phyloP scores from a whole-genome alignment of 2,329 filamentous ascomycete species.

The Didymella glomerata region DNA sequence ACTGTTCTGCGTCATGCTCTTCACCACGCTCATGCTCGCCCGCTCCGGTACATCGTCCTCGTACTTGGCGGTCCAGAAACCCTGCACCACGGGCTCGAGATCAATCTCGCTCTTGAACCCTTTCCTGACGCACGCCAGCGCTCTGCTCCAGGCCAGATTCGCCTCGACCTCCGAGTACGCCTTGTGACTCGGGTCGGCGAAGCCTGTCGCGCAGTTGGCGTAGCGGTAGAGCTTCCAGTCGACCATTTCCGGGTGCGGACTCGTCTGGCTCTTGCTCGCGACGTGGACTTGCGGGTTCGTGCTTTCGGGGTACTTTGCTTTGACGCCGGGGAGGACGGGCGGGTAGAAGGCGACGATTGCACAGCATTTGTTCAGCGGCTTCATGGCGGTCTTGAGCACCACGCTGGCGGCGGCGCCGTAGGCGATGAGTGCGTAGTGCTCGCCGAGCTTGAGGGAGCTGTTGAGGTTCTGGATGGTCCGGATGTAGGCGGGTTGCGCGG shows the following conservation, averaged over 20 bases:
- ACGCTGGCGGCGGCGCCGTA: conserved; percentile 54
- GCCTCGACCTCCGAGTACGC: conserved; percentile 54
- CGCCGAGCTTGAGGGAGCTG: conserved; percentile 51
- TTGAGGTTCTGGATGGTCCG: conserved; percentile 48
- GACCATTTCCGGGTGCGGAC: conserved; percentile 43
- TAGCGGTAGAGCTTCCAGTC: conserved; percentile 54
- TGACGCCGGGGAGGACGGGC: conserved; percentile 47
- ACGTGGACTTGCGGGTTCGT: conserved; percentile 54
- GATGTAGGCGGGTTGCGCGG: conserved; percentile 42
- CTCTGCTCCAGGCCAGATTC: conserved; percentile 54
- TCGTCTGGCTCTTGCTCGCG: conserved; percentile 47
- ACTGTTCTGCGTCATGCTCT: conserved; percentile 45
- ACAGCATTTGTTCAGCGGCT: conserved; percentile 52
- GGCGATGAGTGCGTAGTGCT: conserved; percentile 49
- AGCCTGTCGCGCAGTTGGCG: conserved; percentile 48
- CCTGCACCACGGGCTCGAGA: conserved; percentile 44
- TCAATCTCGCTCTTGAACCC: conserved; percentile 49
- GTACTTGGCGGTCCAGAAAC: conserved; percentile 49
- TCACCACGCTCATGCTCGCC: conserved; percentile 42
- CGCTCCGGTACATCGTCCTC: conserved; percentile 43
- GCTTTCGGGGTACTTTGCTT: conserved; percentile 50
- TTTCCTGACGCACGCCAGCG: conserved; percentile 49
- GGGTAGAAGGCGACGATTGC: conserved; percentile 57
- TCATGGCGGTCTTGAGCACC: conserved; percentile 52
- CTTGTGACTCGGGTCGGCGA: conserved; percentile 53